Evolutionary conservation across 305 asterid genomes (phyloP).

Genomic region (Rubia balearica): DNA sequence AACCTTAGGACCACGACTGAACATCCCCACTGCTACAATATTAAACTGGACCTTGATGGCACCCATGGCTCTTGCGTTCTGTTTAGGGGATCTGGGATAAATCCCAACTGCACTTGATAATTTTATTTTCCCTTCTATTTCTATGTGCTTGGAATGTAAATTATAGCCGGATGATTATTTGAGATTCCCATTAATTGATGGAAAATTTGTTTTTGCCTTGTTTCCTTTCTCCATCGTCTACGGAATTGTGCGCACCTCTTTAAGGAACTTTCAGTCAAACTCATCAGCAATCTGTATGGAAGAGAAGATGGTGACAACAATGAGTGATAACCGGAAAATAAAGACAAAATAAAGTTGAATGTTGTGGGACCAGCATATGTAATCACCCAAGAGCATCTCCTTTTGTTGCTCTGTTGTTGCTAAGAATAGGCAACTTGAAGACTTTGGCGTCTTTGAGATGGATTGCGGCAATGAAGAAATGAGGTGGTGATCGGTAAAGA

Average conservation of each 20-base stretch:
- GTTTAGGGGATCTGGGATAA: background rate
- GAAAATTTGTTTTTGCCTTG: no score
- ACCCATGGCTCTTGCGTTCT: background rate
- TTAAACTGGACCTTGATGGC: background rate
- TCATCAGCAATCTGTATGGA: conserved; percentile 55
- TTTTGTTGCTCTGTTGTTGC: background rate
- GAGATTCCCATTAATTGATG: no score
- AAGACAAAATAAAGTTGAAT: conserved; percentile 58
- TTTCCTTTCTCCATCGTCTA: no score
- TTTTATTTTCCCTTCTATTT: background rate
- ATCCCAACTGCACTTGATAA: background rate
- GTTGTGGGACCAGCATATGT: conserved; percentile 25
- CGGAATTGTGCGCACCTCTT: conserved; percentile 44
- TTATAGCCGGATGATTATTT: no score
- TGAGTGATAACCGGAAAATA: conserved; percentile 66
- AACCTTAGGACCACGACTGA: background rate
- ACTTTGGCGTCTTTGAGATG: background rate
- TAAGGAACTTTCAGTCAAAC: conserved; percentile 70
- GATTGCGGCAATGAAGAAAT: background rate
- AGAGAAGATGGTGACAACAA: conserved; percentile 55
- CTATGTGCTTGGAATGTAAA: no score
- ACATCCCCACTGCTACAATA: background rate
- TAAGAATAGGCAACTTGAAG: conserved; percentile 8
- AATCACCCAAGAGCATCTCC: conserved; percentile 19
- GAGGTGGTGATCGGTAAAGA: background rate